phyloP scores from a whole-genome alignment of 306 rosid genomes.

The Acacia crassicarpa region DNA sequence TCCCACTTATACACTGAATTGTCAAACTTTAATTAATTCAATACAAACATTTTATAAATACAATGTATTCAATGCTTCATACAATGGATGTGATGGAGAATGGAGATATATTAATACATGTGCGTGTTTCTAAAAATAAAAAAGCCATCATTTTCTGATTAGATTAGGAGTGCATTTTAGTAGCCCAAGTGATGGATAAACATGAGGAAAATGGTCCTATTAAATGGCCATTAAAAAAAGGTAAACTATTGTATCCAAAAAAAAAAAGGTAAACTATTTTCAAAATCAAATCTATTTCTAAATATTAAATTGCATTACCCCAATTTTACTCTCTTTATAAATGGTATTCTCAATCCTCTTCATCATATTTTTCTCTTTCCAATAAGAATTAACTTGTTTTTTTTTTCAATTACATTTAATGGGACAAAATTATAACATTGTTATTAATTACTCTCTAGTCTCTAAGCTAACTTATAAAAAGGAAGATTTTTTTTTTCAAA shows the following conservation, averaged over 20 bases:
- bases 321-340: no score
- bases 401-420: no score
- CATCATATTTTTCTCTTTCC: no score
- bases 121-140: neutral
- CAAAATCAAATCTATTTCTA: neutral
- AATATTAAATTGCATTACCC: neutral
- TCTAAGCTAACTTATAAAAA: no score
- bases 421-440: no score
- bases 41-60: neutral
- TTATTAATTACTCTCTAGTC: no score
- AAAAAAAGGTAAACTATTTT: neutral
- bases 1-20: neutral
- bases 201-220: neutral
- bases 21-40: neutral
- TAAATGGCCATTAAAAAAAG: no score
- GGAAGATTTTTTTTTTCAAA: no score
- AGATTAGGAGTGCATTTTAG: neutral
- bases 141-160: no score
- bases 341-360: no score
- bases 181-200: neutral
- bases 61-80: neutral
- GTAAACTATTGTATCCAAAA: neutral
- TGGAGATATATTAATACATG: no score
- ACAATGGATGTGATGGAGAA: neutral
- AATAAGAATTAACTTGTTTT: no score